Percentiles rank a stretch among this genome's conserved stretches.
Conservation (phyloP, 2,329 filamentous ascomycete genomes). For the Scytalidium sp. region DNA sequence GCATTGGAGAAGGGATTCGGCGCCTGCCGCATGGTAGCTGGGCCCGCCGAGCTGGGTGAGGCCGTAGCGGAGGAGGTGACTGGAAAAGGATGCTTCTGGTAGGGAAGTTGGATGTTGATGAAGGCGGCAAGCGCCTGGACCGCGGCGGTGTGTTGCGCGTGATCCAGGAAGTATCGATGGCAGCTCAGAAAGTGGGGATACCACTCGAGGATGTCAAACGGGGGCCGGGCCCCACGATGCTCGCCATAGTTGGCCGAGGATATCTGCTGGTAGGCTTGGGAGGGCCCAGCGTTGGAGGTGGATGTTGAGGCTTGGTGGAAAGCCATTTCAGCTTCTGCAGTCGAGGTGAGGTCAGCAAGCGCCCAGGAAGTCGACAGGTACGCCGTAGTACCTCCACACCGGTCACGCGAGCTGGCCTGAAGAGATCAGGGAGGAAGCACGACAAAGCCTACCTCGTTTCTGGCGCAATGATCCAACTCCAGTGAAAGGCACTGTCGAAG, state of each 20-base stretch:
- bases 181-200: constrained; percentile 88
- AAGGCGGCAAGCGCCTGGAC: constrained; percentile 89
- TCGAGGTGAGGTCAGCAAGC: not conserved
- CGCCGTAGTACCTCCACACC: not conserved
- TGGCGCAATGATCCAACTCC: not conserved
- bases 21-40: constrained; percentile 14
- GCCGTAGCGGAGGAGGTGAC: constrained; percentile 37
- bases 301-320: constrained; percentile 6
- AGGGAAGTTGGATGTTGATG: constrained; percentile 88
- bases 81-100: constrained; percentile 60
- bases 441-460: not conserved
- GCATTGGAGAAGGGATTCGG: constrained; percentile 25
- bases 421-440: not conserved
- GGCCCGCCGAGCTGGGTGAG: constrained; percentile 32
- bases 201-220: constrained; percentile 86
- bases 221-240: constrained; percentile 9
- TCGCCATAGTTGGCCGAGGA: constrained; percentile 14
- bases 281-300: constrained; percentile 11
- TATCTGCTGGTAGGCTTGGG: constrained; percentile 8
- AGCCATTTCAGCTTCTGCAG: constrained; percentile 10
- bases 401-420: not conserved
- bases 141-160: constrained; percentile 77
- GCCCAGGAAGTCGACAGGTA: not conserved
- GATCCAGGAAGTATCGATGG: constrained; percentile 85
- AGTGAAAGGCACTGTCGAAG: no score